phyloP scores from a whole-genome alignment of 1,284 basidiomycete species.

The Pholiota adiposa region DNA sequence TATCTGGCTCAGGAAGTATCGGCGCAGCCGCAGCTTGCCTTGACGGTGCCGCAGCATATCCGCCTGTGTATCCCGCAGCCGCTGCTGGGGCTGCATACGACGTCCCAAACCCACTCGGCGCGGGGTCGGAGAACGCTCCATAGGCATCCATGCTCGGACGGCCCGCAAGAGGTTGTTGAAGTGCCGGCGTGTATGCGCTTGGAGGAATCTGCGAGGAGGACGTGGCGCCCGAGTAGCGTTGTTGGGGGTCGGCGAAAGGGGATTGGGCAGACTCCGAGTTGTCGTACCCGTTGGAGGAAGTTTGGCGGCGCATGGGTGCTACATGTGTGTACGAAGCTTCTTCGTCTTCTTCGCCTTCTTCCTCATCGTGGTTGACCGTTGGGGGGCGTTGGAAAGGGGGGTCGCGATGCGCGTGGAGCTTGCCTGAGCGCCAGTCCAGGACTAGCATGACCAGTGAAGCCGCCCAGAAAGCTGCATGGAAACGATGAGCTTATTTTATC shows the following conservation, averaged over 20 bases:
- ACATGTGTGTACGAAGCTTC: constrained; percentile 52
- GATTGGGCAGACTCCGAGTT: constrained; percentile 42
- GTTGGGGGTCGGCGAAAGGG: constrained; percentile 46
- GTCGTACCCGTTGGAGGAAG: constrained; percentile 31
- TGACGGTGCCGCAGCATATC: constrained; percentile 24
- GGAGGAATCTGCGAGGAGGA: constrained; percentile 34
- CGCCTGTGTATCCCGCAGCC: constrained; percentile 13
- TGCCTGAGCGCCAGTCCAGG: constrained; percentile 76
- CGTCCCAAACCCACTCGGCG: constrained; percentile 64
- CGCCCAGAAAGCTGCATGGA: constrained; percentile 58
- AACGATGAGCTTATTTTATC: constrained; percentile 10
- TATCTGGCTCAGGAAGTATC: constrained; percentile 40
- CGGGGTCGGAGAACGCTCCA: constrained; percentile 85
- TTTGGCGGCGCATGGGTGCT: constrained; percentile 36
- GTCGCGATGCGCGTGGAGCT: constrained; percentile 61
- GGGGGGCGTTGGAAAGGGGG: constrained; percentile 67
- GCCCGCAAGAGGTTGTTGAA: constrained; percentile 32
- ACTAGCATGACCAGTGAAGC: constrained; percentile 65
- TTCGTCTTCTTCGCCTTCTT: constrained; percentile 57
- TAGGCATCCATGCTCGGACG: constrained; percentile 83
- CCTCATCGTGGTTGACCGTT: constrained; percentile 44
- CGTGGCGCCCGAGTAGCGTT: constrained; percentile 17
- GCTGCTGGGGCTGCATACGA: constrained; percentile 26
- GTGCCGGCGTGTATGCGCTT: constrained; percentile 36
- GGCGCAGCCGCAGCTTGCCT: constrained; percentile 29